A percentile compares a stretch with the other conserved stretches of the same genome.
These are phyloP conservation scores for Lepidium didymum DNA, from an alignment of 345 rosid genomes.

Conservation along the genomic window DNA sequence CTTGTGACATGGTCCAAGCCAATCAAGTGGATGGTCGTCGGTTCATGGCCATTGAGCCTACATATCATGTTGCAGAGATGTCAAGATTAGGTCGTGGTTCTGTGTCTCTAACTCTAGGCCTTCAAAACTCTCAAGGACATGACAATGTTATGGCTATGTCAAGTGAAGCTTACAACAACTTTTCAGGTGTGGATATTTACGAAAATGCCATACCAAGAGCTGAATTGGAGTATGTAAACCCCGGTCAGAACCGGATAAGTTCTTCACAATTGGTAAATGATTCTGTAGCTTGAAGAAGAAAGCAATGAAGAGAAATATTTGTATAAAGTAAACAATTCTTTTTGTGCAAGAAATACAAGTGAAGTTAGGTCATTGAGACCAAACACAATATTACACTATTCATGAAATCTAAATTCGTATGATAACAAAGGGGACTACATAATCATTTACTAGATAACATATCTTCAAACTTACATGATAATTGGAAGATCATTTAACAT, in stretches of 20 bases:
- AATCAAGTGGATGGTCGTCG: slow-evolving; percentile 39
- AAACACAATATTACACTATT: slow-evolving; percentile 6
- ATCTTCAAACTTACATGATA: slow-evolving; percentile 11
- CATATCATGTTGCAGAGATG: slow-evolving; percentile 42
- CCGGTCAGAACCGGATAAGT: slow-evolving; percentile 56
- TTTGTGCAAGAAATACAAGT: slow-evolving; percentile 16
- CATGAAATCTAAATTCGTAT: no score
- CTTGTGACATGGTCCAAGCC: slow-evolving; percentile 40
- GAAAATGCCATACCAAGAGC: slow-evolving; percentile 35
- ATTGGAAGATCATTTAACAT: slow-evolving; percentile 1
- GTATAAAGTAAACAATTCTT: slow-evolving; percentile 24
- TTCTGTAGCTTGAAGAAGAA: slow-evolving; percentile 46
- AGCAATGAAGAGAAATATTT: slow-evolving; percentile 15
- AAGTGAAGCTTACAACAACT: slow-evolving; percentile 21
- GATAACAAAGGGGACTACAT: neutral
- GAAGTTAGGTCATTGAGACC: slow-evolving; percentile 13
- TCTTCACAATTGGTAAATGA: slow-evolving; percentile 71
- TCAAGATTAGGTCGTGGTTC: slow-evolving; percentile 55
- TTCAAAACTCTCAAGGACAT: slow-evolving; percentile 65
- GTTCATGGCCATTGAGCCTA: slow-evolving; percentile 9
- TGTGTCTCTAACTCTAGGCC: slow-evolving; percentile 80
- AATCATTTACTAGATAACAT: neutral
- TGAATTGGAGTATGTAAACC: slow-evolving; percentile 50
- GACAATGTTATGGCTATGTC: slow-evolving; percentile 45
- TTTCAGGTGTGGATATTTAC: slow-evolving; percentile 32